Percentiles rank a stretch among this genome's conserved stretches.
phyloP scores from a whole-genome alignment of 352 stramenopile species.

The Peronospora belbahrii region DNA sequence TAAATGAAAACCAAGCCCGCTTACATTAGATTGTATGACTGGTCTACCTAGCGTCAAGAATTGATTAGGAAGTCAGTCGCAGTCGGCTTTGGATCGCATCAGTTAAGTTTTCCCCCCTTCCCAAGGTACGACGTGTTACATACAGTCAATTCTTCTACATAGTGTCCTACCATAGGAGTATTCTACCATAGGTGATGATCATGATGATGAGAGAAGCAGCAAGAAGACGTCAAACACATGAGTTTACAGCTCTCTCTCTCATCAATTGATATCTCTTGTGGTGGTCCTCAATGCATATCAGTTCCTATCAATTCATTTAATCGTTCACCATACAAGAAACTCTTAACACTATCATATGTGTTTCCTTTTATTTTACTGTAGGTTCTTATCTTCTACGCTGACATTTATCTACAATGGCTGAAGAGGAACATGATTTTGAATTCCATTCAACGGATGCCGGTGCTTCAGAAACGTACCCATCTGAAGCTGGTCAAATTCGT shows the following conservation, averaged over 20 bases:
- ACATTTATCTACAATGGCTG: conserved; percentile 37
- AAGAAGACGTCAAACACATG: no score
- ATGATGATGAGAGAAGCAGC: no score
- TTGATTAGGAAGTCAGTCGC: conserved; percentile 17
- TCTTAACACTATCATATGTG: no score
- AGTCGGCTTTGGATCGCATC: conserved; percentile 23
- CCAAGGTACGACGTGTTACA: conserved; percentile 42
- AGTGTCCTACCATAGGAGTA: no score
- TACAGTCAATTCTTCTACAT: no score
- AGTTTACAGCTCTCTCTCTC: no score
- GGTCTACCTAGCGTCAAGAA: conserved; percentile 7
- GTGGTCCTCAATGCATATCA: no score
- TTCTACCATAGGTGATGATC: no score
- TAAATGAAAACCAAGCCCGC: neutral
- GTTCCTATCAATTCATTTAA: no score
- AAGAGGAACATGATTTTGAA: conserved; percentile 66
- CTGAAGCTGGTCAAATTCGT: conserved; percentile 98
- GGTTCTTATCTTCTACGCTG: conserved; percentile 14
- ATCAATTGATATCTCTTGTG: no score
- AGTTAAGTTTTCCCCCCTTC: conserved; percentile 36
- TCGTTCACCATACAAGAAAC: no score
- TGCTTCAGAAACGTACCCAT: conserved; percentile 96
- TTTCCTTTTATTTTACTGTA: no score
- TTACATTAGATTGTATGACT: conserved; percentile 16
- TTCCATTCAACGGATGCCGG: conserved; percentile 95